These are phyloP conservation scores for Rhizopus sp. DNA, from an alignment of 371 early-diverging fungal genomes.

Conservation along the genomic window DNA sequence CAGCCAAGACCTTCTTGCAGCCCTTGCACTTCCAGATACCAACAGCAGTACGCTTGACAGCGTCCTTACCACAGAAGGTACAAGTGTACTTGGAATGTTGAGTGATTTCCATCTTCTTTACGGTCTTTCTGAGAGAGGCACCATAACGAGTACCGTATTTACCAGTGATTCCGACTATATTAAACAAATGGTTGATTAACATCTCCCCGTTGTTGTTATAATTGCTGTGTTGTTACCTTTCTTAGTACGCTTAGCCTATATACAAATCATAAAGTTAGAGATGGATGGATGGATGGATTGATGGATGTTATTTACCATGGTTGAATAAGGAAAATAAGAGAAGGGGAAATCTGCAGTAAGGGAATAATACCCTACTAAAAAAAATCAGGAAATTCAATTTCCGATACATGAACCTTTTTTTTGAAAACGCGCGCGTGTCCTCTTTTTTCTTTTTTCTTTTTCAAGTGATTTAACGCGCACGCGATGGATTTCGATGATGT, in stretches of 20 bases:
- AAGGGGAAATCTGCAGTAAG: background rate
- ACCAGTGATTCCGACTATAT: constrained; percentile 95
- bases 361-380: no score
- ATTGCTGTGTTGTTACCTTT: constrained; percentile 58
- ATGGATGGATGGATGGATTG: constrained; percentile 1
- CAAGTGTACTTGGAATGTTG: constrained; percentile 99
- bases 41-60: constrained; percentile 96
- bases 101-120: constrained; percentile 99
- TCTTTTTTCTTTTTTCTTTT: background rate
- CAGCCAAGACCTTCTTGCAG: constrained; percentile 97
- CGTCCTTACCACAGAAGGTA: constrained; percentile 99
- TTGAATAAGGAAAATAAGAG: background rate
- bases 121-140: constrained; percentile 99
- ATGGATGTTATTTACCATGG: constrained; percentile 1
- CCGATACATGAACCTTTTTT: no score
- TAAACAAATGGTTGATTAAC: background rate
- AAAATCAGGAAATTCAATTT: no score
- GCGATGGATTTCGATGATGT: constrained; percentile 17
- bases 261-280: background rate
- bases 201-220: background rate
- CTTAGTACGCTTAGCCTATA: constrained; percentile 97
- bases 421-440: no score
- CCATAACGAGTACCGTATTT: constrained; percentile 99
- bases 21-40: constrained; percentile 99
- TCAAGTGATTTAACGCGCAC: background rate